Percentiles rank a stretch among this genome's conserved stretches.
Conservation (phyloP, 108 stramenopile genomes). For the Chaetoceros tenuissimus region DNA sequence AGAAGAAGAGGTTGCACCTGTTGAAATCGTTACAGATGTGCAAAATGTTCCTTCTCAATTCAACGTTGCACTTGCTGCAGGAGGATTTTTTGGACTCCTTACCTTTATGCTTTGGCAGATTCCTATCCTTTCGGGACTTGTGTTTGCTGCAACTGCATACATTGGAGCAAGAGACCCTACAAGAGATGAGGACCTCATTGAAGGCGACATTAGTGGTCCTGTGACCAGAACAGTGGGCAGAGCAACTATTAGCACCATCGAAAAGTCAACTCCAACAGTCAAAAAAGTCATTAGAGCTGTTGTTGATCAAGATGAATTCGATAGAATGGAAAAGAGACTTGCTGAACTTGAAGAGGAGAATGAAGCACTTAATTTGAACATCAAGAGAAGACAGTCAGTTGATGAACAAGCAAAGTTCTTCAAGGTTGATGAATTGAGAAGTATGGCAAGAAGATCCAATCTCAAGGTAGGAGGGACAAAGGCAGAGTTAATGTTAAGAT, state of each 20-base stretch:
- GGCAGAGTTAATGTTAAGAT: constrained; percentile 21
- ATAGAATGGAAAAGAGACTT: constrained; percentile 7
- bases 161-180: constrained; percentile 24
- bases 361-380: constrained; percentile 9
- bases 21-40: too few relatives aligned
- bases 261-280: constrained; percentile 21
- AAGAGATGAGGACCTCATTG: too few relatives aligned
- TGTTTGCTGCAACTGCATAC: constrained; percentile 13
- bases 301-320: constrained; percentile 6
- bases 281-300: constrained; percentile 24
- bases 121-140: constrained; percentile 2
- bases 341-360: constrained; percentile 21
- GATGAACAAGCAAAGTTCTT: constrained; percentile 15
- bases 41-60: too few relatives aligned
- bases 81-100: too few relatives aligned
- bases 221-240: constrained; percentile 25
- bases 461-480: constrained; percentile 27
- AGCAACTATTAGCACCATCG: constrained; percentile 14
- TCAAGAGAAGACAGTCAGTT: constrained; percentile 11
- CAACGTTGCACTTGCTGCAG: too few relatives aligned
- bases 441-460: constrained; percentile 13
- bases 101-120: constrained; percentile 4
- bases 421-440: constrained; percentile 25
- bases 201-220: constrained; percentile 18
- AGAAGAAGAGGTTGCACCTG: too few relatives aligned